Evolutionary conservation across 148 eudicot species (phyloP), one percentile per base, ranked within the genome.

Genomic region (Diospyros lotus): DNA sequence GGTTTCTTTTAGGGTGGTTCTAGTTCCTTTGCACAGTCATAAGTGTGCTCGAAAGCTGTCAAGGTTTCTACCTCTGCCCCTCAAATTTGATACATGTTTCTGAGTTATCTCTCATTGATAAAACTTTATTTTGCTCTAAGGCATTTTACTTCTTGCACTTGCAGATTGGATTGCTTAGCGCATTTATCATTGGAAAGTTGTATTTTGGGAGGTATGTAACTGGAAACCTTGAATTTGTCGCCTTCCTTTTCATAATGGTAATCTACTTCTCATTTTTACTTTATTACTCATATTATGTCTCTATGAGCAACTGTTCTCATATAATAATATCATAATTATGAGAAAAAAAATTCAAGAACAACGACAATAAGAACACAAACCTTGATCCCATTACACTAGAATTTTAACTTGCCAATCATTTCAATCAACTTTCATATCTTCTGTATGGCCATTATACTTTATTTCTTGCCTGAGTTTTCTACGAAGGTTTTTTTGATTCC

Each of bases 141-240:
- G 51, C 3, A 9, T 55, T 51, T 62, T 56, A 38, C n/a, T 28
- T 62, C 4, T 73, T 77, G 9, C 71, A 11, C 13, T 72, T 61
- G 82, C 88, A 87, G 90, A 76, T 82, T 64, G 90, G 90, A 46
- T 72, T 87, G 71, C 76, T 87, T 9, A 79, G 90, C 66, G 90
- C 90, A 48, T 87, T 64, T 78, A 68, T 81, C 64, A 85, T 84
- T 50, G 85, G 76, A 69, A 85, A 81, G 69, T 62, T 87, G 64
- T 80, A 81, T 66, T 75, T 87, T 73, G 88, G 88, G 59, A 80
- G 87, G 88, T 87, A 79, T 73, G 73, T 40, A 44, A 28, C 40
- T 66, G 64, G 28, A 28, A 28, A 28, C 28, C 71, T 45, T 13
- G 56, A 44, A 28, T 28, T 28, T 28, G 28, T 28, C 28, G 52